Evolutionary conservation across 768 basidiomycete genomes (phyloP), one percentile per base, ranked within the genome.

Genomic region (Leucocoprinus birnbaumii): DNA sequence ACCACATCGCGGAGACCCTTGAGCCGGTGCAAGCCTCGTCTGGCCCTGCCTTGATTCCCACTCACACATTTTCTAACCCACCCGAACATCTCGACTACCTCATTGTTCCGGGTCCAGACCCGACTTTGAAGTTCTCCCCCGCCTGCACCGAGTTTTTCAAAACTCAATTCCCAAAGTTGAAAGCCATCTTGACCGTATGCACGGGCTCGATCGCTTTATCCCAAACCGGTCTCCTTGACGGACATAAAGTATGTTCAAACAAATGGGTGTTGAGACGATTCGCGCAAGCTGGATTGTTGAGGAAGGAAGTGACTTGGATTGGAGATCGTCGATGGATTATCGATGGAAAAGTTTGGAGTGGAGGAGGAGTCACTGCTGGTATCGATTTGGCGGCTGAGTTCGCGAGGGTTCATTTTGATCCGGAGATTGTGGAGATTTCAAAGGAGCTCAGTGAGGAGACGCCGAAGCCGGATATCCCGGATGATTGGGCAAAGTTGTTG

Each of bases 341-440:
- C 2, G 68, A 69, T 42, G 64, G 65, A 13, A 66, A 66, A 56
- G 54, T 67, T 2, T 67, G 66, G 66, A 67, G 64, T 21, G 56
- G 62, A 1, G 66, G 58, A 11, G 68, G 66, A 9, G 48, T 66
- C 10, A 69, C 65, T 0, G 55, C 64, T 4, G 66, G 66, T 2
- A 48, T 69, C 25, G 68, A 69, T 41, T 60, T 69, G 16, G 63
- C 61, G 24, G 66, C 63, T 16, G 68, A 64, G 38, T 69, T 66
- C 46, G 56, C 61, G 31, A 58, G 62, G 46, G 57, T 59, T 4
- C 58, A 66, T 26, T 65, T 65, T 48, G 68, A 65, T 48, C 53
- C 51, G 1, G 64, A 62, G 44, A 31, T 66, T 18, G 64, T 63
- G 2, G 46, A 63, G 45, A 3, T 61, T n/a, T 58, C 53, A 7